Percentiles rank a stretch among this genome's conserved stretches.
Conservation (phyloP, 164 flowering plant genomes). For the Pachysandra terminalis region DNA sequence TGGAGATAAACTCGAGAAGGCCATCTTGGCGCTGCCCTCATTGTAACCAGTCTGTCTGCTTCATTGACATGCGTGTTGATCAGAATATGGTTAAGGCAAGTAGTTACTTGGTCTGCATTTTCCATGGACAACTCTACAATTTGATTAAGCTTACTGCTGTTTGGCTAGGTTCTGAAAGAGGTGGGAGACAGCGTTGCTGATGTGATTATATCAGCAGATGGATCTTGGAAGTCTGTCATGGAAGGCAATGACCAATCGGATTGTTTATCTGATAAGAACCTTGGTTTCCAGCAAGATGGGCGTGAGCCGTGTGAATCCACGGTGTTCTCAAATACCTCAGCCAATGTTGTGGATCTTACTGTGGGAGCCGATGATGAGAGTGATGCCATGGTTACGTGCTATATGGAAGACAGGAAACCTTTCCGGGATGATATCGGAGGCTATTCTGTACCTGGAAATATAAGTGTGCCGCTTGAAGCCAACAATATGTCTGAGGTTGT, state of each 20-base stretch:
- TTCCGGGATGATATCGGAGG: slow-evolving; percentile 9
- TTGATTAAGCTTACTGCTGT: slow-evolving; percentile 2
- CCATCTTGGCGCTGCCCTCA: slow-evolving; percentile 96
- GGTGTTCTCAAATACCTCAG: slow-evolving; percentile 2
- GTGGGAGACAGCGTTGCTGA: slow-evolving; percentile 51
- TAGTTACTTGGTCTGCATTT: background rate
- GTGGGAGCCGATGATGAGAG: slow-evolving; percentile 32
- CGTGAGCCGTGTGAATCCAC: slow-evolving; percentile 22
- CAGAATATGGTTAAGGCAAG: slow-evolving; percentile 68
- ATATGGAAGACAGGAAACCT: slow-evolving; percentile 60
- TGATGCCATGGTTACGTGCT: slow-evolving; percentile 16
- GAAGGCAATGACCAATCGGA: slow-evolving; percentile 30
- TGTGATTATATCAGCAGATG: slow-evolving; percentile 65
- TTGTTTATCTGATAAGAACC: slow-evolving; percentile 15
- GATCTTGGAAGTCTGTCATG: slow-evolving; percentile 61
- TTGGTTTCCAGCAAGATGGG: slow-evolving; percentile 21
- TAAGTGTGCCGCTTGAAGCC: slow-evolving; percentile 7
- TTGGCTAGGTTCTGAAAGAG: slow-evolving; percentile 57
- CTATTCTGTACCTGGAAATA: slow-evolving; percentile 13
- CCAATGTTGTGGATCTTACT: slow-evolving; percentile 57
- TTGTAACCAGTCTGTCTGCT: slow-evolving; percentile 69
- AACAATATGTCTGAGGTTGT: slow-evolving; percentile 20
- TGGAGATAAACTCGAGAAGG: slow-evolving; percentile 63
- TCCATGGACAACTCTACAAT: background rate
- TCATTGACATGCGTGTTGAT: slow-evolving; percentile 62